phyloP scores from a whole-genome alignment of 2,329 filamentous ascomycete species.

The Leptoxyphium fumago region DNA sequence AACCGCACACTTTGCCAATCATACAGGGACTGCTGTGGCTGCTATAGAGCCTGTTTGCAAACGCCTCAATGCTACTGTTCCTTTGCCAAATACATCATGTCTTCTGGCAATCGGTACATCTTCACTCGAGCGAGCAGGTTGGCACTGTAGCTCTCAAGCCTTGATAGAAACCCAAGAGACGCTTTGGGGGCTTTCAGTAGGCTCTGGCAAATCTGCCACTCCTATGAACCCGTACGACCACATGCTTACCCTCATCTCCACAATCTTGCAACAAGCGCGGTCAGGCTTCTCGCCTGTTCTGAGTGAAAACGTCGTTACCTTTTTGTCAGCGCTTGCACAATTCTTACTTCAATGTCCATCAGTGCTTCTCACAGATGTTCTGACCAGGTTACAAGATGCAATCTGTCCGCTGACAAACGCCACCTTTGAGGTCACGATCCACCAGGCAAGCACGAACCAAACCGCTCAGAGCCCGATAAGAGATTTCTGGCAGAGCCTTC shows the following conservation, averaged over 20 bases:
- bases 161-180: constrained; percentile 50
- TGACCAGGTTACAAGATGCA: no score
- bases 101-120: no score
- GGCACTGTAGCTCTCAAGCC: constrained; percentile 46
- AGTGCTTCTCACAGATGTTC: no score
- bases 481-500: constrained; percentile 28
- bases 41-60: constrained; percentile 42
- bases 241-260: constrained; percentile 44
- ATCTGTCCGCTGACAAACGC: neutral
- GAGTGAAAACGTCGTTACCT: neutral
- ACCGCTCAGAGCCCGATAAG: neutral
- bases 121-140: constrained; percentile 5
- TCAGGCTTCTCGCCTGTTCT: neutral
- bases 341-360: neutral
- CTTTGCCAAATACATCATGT: no score
- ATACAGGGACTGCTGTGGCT: constrained; percentile 49
- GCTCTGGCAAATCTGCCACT: constrained; percentile 19
- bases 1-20: constrained; percentile 49
- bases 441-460: neutral
- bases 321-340: neutral
- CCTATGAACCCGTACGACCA: constrained; percentile 46
- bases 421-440: neutral
- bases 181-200: constrained; percentile 46
- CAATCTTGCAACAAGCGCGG: neutral
- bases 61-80: constrained; percentile 1